Percentiles rank a stretch among this genome's conserved stretches.
Conservation (phyloP, 257 asterid genomes). For the Gentiana dahurica region DNA sequence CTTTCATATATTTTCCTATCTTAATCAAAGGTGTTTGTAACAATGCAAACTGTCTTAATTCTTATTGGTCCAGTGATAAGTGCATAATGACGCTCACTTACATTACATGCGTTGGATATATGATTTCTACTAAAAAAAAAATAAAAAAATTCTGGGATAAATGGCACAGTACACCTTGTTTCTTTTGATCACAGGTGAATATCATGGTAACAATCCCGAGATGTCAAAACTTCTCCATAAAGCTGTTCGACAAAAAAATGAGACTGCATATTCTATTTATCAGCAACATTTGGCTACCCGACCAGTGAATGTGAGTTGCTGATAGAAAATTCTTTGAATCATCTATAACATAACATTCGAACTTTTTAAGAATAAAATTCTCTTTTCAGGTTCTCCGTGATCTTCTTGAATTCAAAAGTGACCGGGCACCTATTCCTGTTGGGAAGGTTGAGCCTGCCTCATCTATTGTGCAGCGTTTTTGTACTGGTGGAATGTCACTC, state of each 20-base stretch:
- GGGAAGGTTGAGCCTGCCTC: constrained; percentile 92
- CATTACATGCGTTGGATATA: not conserved
- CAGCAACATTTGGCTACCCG: constrained; percentile 96
- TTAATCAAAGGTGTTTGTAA: too few relatives aligned
- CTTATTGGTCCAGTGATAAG: not conserved
- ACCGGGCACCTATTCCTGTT: constrained; percentile 82
- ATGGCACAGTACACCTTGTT: constrained; percentile 11
- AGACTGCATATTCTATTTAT: constrained; percentile 76
- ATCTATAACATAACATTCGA: too few relatives aligned
- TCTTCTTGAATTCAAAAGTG: constrained; percentile 83
- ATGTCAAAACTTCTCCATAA: constrained; percentile 99
- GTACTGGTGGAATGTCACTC: constrained; percentile 99
- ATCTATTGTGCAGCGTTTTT: constrained; percentile 84
- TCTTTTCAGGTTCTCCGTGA: constrained; percentile 82
- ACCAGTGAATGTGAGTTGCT: constrained; percentile 82
- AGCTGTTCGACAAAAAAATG: constrained; percentile 94
- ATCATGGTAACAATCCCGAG: constrained; percentile 97
- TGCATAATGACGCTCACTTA: too few relatives aligned
- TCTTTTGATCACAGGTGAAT: constrained; percentile 55
- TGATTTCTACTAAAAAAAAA: too few relatives aligned
- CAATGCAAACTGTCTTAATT: not conserved
- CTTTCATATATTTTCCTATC: constrained; percentile 7
- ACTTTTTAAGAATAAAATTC: too few relatives aligned
- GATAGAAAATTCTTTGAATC: not conserved
- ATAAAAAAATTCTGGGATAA: not conserved